Conservation (phyloP, 352 stramenopile species). For the Phytophthora syringae region DNA sequence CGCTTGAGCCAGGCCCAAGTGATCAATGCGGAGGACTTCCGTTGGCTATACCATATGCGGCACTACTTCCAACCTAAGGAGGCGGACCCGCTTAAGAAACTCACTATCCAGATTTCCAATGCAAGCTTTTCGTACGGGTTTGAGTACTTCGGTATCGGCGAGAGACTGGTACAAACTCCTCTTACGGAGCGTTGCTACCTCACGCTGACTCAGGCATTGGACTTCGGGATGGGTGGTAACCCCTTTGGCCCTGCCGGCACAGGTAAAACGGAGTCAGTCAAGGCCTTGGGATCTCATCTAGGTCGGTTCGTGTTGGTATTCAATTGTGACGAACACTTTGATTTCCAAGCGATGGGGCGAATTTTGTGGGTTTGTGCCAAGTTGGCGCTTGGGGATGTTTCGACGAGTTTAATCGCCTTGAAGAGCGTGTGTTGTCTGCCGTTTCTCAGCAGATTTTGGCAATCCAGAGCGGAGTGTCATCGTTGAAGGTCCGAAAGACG, state of each 20-base stretch:
- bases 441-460: conserved; percentile 99
- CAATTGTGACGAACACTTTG: conserved; percentile 99
- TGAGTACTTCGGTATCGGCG: conserved; percentile 99
- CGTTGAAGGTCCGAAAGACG: conserved; percentile 72
- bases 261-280: conserved; percentile 99
- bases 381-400: conserved; percentile 99
- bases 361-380: conserved; percentile 99
- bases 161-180: conserved; percentile 99
- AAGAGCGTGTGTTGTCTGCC: conserved; percentile 99
- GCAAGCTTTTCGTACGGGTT: conserved; percentile 99
- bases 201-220: conserved; percentile 98
- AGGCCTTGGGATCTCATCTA: conserved; percentile 98
- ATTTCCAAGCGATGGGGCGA: conserved; percentile 99
- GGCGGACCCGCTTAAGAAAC: conserved; percentile 89
- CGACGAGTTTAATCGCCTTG: conserved; percentile 99
- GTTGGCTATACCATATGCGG: conserved; percentile 99
- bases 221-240: conserved; percentile 99
- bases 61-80: conserved; percentile 95
- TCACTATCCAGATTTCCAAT: conserved; percentile 98
- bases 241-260: conserved; percentile 99
- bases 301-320: conserved; percentile 99
- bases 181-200: conserved; percentile 99
- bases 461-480: conserved; percentile 98
- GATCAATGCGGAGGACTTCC: conserved; percentile 93
- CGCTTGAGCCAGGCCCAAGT: conserved; percentile 90